Conservation (phyloP, 305 asterid species). For the Solanum aculeatissimum region DNA sequence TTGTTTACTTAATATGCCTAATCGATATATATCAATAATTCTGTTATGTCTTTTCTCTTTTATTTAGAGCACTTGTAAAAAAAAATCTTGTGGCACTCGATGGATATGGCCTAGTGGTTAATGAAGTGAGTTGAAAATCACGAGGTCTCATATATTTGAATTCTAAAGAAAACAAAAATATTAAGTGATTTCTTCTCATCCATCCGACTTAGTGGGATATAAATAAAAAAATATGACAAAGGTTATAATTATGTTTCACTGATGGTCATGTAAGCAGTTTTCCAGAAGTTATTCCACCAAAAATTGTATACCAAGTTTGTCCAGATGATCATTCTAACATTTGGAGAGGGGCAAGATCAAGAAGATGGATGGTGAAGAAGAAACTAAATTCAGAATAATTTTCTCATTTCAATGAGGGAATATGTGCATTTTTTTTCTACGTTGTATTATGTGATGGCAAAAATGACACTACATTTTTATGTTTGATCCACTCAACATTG, state of each 20-base stretch:
- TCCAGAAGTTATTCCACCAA: constrained; percentile 38
- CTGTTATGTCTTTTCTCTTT: no score
- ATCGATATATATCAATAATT: no score
- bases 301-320: constrained; percentile 62
- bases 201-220: no score
- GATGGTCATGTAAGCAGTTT: constrained; percentile 24
- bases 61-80: no score
- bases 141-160: no score
- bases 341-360: constrained; percentile 38
- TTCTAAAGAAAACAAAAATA: no score
- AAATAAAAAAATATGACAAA: neutral
- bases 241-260: neutral
- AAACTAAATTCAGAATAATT: neutral
- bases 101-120: no score
- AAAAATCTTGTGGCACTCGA: no score
- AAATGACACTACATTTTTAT: neutral
- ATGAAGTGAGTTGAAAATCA: no score
- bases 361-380: constrained; percentile 15
- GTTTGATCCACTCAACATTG: neutral
- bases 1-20: no score
- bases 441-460: neutral
- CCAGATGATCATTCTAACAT: constrained; percentile 73
- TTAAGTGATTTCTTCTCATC: no score
- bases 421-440: neutral
- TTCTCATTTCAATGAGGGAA: neutral